These are phyloP conservation scores for Zymoseptoria pseudotritici DNA, from an alignment of 2,329 filamentous ascomycete genomes.

Conservation along the genomic window DNA sequence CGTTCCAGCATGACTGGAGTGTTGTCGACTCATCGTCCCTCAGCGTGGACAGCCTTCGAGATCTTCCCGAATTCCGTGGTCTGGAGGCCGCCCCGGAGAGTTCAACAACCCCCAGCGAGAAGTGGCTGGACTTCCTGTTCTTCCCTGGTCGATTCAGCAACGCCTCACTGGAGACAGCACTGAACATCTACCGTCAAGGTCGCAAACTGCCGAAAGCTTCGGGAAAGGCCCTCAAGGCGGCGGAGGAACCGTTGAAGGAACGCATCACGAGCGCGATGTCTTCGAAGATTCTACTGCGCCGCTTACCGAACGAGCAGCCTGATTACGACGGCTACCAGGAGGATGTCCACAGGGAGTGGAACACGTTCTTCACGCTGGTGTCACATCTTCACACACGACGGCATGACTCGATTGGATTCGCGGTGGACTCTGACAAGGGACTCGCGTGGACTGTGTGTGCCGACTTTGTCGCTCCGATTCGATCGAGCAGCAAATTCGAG, in stretches of 20 bases:
- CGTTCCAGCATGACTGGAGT: constrained; percentile 56
- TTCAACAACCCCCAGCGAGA: constrained; percentile 46
- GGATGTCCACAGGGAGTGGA: constrained; percentile 77
- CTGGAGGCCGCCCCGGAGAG: constrained; percentile 23
- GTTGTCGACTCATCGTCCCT: constrained; percentile 38
- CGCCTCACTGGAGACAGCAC: constrained; percentile 72
- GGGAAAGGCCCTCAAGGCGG: constrained; percentile 36
- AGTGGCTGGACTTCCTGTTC: constrained; percentile 79
- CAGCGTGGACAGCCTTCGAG: constrained; percentile 35
- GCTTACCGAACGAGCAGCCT: constrained; percentile 55
- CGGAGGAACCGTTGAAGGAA: constrained; percentile 60
- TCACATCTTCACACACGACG: constrained; percentile 79
- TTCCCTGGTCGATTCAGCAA: constrained; percentile 74
- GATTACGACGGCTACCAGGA: constrained; percentile 69
- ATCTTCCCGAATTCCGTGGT: constrained; percentile 30
- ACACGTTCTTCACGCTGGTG: constrained; percentile 77
- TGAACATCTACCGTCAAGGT: constrained; percentile 71
- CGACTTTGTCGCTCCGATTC: constrained; percentile 70
- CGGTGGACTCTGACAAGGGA: constrained; percentile 61
- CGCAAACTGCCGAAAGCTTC: constrained; percentile 34
- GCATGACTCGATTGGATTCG: constrained; percentile 71
- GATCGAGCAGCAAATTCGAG: constrained; percentile 73
- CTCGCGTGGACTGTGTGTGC: constrained; percentile 80
- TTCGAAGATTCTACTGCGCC: constrained; percentile 59
- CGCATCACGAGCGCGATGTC: constrained; percentile 67